phyloP scores from a whole-genome alignment of 352 stramenopile genomes.

The Pythium scleroteichum region DNA sequence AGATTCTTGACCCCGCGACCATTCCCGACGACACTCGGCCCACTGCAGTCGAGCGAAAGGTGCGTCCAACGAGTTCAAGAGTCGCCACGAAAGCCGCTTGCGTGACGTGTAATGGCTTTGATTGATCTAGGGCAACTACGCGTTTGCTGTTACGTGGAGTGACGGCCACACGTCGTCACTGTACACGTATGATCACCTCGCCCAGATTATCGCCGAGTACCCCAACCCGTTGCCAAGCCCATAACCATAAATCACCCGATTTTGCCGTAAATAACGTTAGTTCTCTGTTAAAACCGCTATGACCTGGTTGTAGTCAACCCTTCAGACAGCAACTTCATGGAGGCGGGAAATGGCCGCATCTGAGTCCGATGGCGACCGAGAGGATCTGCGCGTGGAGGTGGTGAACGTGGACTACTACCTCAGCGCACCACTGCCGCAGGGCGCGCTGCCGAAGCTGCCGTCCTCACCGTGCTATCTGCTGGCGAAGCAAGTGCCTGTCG shows the following conservation, averaged over 20 bases:
- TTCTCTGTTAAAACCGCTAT: background rate
- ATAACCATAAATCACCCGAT: constrained; percentile 11
- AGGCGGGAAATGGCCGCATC: too few relatives aligned
- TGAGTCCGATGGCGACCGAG: constrained; percentile 18
- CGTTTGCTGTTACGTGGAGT: constrained; percentile 96
- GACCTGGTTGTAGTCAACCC: background rate
- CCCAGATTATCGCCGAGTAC: constrained; percentile 53
- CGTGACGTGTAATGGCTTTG: constrained; percentile 15
- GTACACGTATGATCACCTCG: constrained; percentile 94
- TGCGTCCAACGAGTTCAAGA: constrained; percentile 21
- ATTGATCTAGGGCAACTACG: constrained; percentile 93
- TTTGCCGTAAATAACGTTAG: constrained; percentile 1
- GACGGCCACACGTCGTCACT: constrained; percentile 96
- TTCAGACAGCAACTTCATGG: background rate
- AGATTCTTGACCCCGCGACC: constrained; percentile 73
- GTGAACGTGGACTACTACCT: constrained; percentile 88
- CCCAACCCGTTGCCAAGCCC: background rate
- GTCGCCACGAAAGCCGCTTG: background rate
- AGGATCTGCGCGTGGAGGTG: constrained; percentile 66
- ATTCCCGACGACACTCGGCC: constrained; percentile 79
- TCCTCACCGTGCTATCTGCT: constrained; percentile 66
- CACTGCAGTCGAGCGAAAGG: constrained; percentile 84
- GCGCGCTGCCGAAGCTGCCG: constrained; percentile 46
- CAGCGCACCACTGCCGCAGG: constrained; percentile 50
- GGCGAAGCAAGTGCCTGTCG: constrained; percentile 75